Percentiles rank a stretch among this genome's conserved stretches.
Evolutionary conservation across 179 eudicot genomes (phyloP).

Genomic region (Silene vulgaris): DNA sequence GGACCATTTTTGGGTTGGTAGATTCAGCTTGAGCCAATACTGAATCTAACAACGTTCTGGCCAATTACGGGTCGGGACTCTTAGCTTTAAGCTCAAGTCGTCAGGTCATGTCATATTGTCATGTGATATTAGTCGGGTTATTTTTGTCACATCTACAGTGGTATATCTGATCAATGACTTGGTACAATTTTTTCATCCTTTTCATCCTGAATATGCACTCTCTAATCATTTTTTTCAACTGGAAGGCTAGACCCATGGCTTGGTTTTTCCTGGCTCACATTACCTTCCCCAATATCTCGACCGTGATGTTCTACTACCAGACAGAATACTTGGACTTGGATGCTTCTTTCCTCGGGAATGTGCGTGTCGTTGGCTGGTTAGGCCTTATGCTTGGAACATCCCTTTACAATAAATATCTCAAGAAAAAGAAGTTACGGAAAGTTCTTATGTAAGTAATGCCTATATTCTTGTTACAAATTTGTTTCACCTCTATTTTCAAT

Average conservation of each 20-base stretch:
- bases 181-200: background rate
- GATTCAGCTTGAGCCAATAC: too few species aligned
- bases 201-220: constrained; percentile 7
- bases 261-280: constrained; percentile 92
- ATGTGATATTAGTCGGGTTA: too few species aligned
- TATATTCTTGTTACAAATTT: background rate
- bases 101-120: too few species aligned
- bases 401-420: constrained; percentile 66
- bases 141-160: too few species aligned
- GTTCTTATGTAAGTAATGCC: constrained; percentile 63
- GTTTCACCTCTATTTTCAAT: background rate
- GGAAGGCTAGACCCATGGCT: constrained; percentile 85
- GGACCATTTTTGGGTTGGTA: too few species aligned
- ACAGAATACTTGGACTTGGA: constrained; percentile 73
- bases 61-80: too few species aligned
- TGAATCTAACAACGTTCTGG: too few species aligned
- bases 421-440: constrained; percentile 58
- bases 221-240: constrained; percentile 29
- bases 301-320: constrained; percentile 90
- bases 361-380: constrained; percentile 85
- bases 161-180: background rate
- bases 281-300: constrained; percentile 79
- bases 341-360: constrained; percentile 82
- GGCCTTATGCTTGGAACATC: constrained; percentile 93
- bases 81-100: too few species aligned